Evolutionary conservation across 352 stramenopile genomes (phyloP), one percentile per base, ranked within the genome.

Genomic region (Phytophthora rubi): DNA sequence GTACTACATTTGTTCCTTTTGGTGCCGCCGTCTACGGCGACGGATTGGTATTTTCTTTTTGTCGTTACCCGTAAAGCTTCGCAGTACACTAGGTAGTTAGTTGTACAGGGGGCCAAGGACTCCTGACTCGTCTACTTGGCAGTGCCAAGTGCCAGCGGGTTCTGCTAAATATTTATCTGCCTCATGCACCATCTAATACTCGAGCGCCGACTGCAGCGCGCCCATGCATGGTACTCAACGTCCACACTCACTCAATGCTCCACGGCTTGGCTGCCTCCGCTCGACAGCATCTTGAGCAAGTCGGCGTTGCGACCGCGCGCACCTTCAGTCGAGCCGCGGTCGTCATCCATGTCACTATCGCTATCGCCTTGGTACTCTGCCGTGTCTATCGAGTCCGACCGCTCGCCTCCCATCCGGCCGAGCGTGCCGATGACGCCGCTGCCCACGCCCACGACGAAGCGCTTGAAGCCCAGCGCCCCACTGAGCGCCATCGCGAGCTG

Each of bases 231-330:
- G 9, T 15, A 73, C 39, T 18, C 51, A 53, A 68, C 53, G 8
- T 42, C 28, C 53, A 63, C 49, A 61, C 7, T 2, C 33, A 4
- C 33, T 76, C 51, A 76, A 59, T 75, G 62, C 54, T 73, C 58
- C 49, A 73, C 59, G 39, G 57, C 62, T 48, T 70, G 49, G 28
- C 58, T 79, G 49, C 63, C 68, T 55, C 72, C 64, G 54, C 59
- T 77, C 2, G 81, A 86, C 63, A 92, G 71, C 66, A 89, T 76
- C 70, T 83, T 82, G 70, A 90, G 71, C 69, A 90, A 63, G 37
- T 86, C 68, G 12, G 73, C 64, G 65, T 62, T 76, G 58, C 48
- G 72, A 44, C 37, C 66, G 35, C 65, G 64, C 21, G 51, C 48
- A 4, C 54, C 53, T 37, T 62, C 64, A 23, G 42, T 68, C 6